Evolutionary conservation across 352 stramenopile genomes (phyloP).

Genomic region (Phytophthora sansomeana): DNA sequence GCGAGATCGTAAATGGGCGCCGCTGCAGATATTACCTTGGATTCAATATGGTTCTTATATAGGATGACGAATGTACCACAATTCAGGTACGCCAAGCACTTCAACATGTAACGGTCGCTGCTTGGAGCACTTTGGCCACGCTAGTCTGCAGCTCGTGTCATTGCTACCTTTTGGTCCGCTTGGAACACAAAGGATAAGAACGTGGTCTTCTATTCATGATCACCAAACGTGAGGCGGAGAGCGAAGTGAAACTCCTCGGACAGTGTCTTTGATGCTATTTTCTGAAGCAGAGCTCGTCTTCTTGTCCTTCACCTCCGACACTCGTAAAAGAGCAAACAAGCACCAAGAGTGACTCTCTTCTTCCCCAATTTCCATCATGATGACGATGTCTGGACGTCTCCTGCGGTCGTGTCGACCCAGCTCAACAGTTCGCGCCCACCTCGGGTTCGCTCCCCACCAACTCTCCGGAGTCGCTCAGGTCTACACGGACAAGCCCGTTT

Average conservation of each 20-base stretch:
- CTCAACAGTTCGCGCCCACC: conserved; percentile 13
- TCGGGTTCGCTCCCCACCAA: conserved; percentile 38
- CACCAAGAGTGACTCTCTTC: too few relatives aligned
- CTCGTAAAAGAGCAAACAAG: conserved; percentile 9
- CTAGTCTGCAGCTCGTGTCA: too few relatives aligned
- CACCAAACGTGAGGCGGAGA: too few relatives aligned
- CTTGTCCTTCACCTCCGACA: too few relatives aligned
- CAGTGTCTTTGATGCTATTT: conserved; percentile 19
- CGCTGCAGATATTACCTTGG: neutral
- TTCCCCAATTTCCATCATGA: neutral
- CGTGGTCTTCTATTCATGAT: too few relatives aligned
- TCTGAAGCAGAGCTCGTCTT: conserved; percentile 4
- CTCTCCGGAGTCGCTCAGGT: conserved; percentile 23
- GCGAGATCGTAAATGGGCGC: conserved; percentile 26
- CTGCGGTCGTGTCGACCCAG: conserved; percentile 14
- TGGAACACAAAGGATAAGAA: conserved; percentile 1
- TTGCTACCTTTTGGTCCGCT: too few relatives aligned
- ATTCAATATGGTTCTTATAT: neutral
- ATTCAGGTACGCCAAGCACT: too few relatives aligned
- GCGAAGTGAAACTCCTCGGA: conserved; percentile 10
- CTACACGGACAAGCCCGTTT: conserved; percentile 19
- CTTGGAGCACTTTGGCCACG: too few relatives aligned
- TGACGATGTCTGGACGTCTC: conserved; percentile 25
- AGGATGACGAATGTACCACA: too few relatives aligned
- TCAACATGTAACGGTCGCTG: too few relatives aligned